These are phyloP conservation scores for Didymella pomorum DNA, from an alignment of 2,329 filamentous ascomycete species.

Conservation along the genomic window DNA sequence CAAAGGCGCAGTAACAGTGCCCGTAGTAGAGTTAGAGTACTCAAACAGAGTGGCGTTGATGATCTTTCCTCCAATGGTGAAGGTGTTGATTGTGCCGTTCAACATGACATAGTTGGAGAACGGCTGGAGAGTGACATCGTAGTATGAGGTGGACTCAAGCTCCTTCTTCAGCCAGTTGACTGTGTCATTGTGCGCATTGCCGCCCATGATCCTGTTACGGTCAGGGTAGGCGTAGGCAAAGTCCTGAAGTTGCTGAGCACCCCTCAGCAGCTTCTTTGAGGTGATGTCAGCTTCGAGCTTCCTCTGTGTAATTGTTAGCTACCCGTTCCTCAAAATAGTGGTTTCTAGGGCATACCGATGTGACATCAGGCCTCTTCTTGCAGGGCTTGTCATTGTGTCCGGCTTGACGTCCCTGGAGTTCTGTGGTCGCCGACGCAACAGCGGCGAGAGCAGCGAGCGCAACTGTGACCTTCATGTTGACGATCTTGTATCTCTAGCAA, in stretches of 20 bases:
- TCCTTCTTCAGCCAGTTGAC: slow-evolving; percentile 48
- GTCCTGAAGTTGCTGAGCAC: slow-evolving; percentile 46
- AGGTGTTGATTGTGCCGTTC: slow-evolving; percentile 30
- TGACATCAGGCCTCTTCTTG: slow-evolving; percentile 31
- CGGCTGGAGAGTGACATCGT: slow-evolving; percentile 46
- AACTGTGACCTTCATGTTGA: slow-evolving; percentile 35
- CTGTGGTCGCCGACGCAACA: slow-evolving; percentile 27
- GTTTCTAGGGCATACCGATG: slow-evolving; percentile 27
- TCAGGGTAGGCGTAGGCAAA: slow-evolving; percentile 50
- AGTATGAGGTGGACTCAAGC: slow-evolving; percentile 47
- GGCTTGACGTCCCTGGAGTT: slow-evolving; percentile 22
- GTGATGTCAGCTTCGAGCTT: slow-evolving; percentile 42
- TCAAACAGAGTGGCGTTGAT: slow-evolving; percentile 31
- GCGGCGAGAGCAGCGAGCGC: slow-evolving; percentile 34
- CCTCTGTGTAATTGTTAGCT: slow-evolving; percentile 30
- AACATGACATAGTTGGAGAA: slow-evolving; percentile 36
- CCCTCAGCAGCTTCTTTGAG: slow-evolving; percentile 36
- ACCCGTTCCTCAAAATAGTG: not conserved
- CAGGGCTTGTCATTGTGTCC: slow-evolving; percentile 26
- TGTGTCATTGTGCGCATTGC: slow-evolving; percentile 51
- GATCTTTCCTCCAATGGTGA: slow-evolving; percentile 30
- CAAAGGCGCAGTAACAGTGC: slow-evolving; percentile 36
- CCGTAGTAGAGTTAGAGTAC: slow-evolving; percentile 35
- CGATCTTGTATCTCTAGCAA: slow-evolving; percentile 11
- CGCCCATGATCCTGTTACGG: slow-evolving; percentile 51